Evolutionary conservation across 192 early-diverging fungal genomes (phyloP).

Genomic region (Backusella australiensis): DNA sequence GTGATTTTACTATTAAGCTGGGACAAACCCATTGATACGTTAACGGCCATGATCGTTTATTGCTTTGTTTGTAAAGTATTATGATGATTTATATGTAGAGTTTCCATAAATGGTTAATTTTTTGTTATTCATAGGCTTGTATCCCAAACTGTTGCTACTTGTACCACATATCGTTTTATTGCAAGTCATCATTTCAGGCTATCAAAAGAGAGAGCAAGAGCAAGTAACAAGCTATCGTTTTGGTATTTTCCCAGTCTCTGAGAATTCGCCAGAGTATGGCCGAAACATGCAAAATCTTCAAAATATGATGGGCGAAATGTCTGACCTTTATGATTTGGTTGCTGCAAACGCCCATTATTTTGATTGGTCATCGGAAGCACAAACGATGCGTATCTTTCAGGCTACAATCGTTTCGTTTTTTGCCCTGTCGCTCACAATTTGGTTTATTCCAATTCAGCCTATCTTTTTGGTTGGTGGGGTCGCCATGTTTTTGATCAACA

Average conservation of each 20-base stretch:
- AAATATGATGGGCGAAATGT: slow-evolving; percentile 69
- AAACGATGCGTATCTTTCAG: slow-evolving; percentile 45
- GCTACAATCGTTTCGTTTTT: slow-evolving; percentile 35
- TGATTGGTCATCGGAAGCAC: slow-evolving; percentile 52
- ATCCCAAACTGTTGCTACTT: slow-evolving; percentile 34
- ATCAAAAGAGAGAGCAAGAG: background rate
- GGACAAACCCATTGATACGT: slow-evolving; percentile 66
- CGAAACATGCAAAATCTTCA: slow-evolving; percentile 75
- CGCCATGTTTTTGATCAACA: slow-evolving; percentile 57
- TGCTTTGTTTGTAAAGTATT: slow-evolving; percentile 50
- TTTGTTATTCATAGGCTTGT: slow-evolving; percentile 21
- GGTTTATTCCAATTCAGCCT: slow-evolving; percentile 47
- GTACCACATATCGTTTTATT: slow-evolving; percentile 25
- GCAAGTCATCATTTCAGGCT: slow-evolving; percentile 13
- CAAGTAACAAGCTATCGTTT: background rate
- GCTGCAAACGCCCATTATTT: slow-evolving; percentile 39
- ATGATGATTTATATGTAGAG: background rate
- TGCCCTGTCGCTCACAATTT: slow-evolving; percentile 34
- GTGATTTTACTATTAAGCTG: slow-evolving; percentile 65
- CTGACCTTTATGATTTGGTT: slow-evolving; percentile 48
- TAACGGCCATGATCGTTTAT: slow-evolving; percentile 48
- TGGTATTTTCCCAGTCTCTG: background rate
- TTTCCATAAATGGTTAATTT: background rate
- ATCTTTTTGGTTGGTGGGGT: slow-evolving; percentile 57
- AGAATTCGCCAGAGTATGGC: slow-evolving; percentile 57